Evolutionary conservation across 2,329 filamentous ascomycete genomes (phyloP), one percentile per base, ranked within the genome.

Genomic region (Pseudogymnoascus sp.): DNA sequence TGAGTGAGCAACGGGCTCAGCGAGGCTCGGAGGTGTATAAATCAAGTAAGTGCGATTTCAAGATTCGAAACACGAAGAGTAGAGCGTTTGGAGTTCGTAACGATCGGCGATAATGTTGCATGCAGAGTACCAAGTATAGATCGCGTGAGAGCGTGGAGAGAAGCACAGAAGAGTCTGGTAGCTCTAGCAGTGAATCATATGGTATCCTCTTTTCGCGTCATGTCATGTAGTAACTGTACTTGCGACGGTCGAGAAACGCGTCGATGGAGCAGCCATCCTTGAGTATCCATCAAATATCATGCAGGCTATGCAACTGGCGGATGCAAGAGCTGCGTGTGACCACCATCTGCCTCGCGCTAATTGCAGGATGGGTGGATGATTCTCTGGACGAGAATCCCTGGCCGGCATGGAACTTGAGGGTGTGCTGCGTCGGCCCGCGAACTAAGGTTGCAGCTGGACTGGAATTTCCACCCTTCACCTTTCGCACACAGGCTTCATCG

Each of bases 371-470:
- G 47, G 47, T 53, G 47, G 47, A 28, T 53, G 47, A 53, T 53
- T 53, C 47, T 53, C 28, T 53, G 47, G 47, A 53, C 33, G n/a
- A 5, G 15, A 53, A 53, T 53, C 47, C 47, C 47, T 33, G 28
- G 47, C n/a, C 28, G 47, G 47, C 47, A 53, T 53, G 47, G 47
- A 60, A 58, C n/a, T 38, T 38, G 60, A 61, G 43, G 60, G 60
- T 61, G 43, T 61, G 60, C 60, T 61, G 60, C 60, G 43, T 20
- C 47, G 60, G 60, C 33, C 60, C 60, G 60, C 60, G 37, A 37
- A 61, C 35, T 61, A 61, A 61, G 60, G 60, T 61, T 61, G 43
- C 30, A 38, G 35, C 60, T 57, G 39, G 22, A 60, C 20, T 53
- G 28, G 22, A 33, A n/a, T 43, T 25, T 12, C 36, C 15, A 35